These are phyloP conservation scores for Bathelium albidoporum DNA, from an alignment of 495 filamentous ascomycete species.

Conservation along the genomic window DNA sequence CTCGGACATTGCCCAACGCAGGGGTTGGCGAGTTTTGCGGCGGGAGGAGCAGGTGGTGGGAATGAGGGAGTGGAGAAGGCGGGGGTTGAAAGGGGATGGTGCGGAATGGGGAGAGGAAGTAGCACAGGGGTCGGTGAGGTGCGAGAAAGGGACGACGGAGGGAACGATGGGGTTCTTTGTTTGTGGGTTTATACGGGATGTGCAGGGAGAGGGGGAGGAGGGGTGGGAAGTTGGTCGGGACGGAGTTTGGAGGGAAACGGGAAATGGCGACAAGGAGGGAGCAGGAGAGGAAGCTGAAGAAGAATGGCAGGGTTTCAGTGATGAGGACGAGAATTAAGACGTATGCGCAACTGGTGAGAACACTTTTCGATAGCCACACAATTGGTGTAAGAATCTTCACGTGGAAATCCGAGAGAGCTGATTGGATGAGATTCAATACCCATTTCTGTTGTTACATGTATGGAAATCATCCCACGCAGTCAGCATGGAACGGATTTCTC, in stretches of 20 bases:
- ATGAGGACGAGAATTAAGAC: conserved; percentile 14
- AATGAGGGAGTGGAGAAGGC: conserved; percentile 57
- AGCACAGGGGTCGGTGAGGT: conserved; percentile 60
- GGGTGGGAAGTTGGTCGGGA: no score
- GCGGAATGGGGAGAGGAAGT: conserved; percentile 19
- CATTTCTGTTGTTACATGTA: no score
- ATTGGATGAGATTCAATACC: no score
- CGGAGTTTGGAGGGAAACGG: neutral
- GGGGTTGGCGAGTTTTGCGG: conserved; percentile 67
- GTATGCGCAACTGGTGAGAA: neutral
- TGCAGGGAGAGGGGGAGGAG: conserved; percentile 34
- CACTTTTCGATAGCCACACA: neutral
- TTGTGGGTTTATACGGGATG: conserved; percentile 52
- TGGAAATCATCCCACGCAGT: no score
- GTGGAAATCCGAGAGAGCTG: no score
- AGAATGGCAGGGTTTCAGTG: conserved; percentile 36
- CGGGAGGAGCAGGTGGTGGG: conserved; percentile 62
- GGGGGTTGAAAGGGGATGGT: conserved; percentile 38
- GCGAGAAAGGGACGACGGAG: conserved; percentile 65
- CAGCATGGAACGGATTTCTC: no score
- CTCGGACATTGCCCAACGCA: conserved; percentile 50
- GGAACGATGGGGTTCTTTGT: conserved; percentile 71
- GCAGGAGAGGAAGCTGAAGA: conserved; percentile 27
- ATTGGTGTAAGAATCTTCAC: no score
- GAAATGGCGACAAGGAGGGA: neutral